These are phyloP conservation scores for Pseudonitzschia pungens DNA, from an alignment of 108 stramenopile genomes.

Conservation along the genomic window DNA sequence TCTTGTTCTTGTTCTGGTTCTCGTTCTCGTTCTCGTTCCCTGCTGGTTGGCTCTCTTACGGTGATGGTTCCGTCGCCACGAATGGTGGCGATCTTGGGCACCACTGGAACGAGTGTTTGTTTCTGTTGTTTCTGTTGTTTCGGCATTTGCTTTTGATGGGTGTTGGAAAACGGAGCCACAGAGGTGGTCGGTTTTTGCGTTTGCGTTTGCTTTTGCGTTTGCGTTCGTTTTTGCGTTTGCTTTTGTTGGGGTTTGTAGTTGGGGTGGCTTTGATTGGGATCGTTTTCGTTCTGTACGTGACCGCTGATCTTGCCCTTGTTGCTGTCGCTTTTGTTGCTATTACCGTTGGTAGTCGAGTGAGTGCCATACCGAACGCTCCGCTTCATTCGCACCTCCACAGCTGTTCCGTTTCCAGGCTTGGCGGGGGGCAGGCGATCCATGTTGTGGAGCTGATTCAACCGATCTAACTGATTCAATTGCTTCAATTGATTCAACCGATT, in stretches of 20 bases:
- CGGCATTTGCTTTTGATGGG: neutral
- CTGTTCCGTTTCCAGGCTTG: neutral
- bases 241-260: too few species aligned
- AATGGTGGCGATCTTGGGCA: neutral
- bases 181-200: too few species aligned
- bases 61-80: neutral
- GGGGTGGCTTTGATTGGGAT: neutral
- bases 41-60: too few species aligned
- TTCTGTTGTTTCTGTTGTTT: neutral
- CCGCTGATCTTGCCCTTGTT: neutral
- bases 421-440: neutral
- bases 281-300: neutral
- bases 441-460: neutral
- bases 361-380: neutral
- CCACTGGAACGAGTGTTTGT: too few species aligned
- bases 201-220: too few species aligned
- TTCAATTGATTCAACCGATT: neutral
- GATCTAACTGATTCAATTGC: neutral
- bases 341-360: neutral
- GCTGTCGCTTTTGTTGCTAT: neutral
- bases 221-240: too few species aligned
- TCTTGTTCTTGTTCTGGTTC: too few species aligned
- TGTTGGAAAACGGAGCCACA: too few species aligned
- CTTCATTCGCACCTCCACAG: neutral
- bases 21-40: too few species aligned